phyloP scores from a whole-genome alignment of 2,329 filamentous ascomycete species.

The Purpureocillium takamizusanense region DNA sequence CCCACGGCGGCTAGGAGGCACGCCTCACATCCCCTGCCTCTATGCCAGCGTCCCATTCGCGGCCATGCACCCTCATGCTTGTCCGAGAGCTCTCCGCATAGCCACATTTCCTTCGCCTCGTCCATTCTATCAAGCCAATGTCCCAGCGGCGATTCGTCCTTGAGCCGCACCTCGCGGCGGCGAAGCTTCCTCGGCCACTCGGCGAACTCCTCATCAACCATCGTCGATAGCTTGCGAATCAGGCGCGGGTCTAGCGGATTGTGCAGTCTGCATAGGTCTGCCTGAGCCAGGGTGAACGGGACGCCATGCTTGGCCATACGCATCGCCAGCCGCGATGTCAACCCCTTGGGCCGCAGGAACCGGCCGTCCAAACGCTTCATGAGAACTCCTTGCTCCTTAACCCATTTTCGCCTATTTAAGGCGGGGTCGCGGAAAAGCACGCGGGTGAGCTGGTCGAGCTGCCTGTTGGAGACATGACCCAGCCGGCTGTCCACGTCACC shows the following conservation, averaged over 20 bases:
- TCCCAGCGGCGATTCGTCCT: constrained; percentile 2
- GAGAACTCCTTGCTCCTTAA: constrained; percentile 20
- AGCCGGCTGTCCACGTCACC: constrained; percentile 7
- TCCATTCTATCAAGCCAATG: constrained; percentile 19
- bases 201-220: constrained; percentile 32
- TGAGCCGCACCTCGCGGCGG: constrained; percentile 8
- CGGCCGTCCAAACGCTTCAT: constrained; percentile 3
- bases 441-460: constrained; percentile 22
- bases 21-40: constrained; percentile 32
- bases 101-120: constrained; percentile 25
- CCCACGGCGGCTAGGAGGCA: constrained; percentile 43
- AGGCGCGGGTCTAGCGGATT: constrained; percentile 29
- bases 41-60: too few relatives aligned
- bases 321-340: constrained; percentile 22
- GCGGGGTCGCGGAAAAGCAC: constrained; percentile 27
- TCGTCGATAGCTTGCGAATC: constrained; percentile 32
- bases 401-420: constrained; percentile 24
- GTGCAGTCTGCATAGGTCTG: constrained; percentile 32
- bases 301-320: constrained; percentile 15
- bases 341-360: constrained; percentile 16
- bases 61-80: constrained; percentile 16
- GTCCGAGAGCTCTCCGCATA: constrained; percentile 24
- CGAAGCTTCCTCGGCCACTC: constrained; percentile 19
- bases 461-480: constrained; percentile 11
- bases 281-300: constrained; percentile 15